A percentile compares a stretch with the other conserved stretches of the same genome.
These are phyloP conservation scores for Geosmithia morbida DNA, from an alignment of 2,329 filamentous ascomycete species.

Conservation along the genomic window DNA sequence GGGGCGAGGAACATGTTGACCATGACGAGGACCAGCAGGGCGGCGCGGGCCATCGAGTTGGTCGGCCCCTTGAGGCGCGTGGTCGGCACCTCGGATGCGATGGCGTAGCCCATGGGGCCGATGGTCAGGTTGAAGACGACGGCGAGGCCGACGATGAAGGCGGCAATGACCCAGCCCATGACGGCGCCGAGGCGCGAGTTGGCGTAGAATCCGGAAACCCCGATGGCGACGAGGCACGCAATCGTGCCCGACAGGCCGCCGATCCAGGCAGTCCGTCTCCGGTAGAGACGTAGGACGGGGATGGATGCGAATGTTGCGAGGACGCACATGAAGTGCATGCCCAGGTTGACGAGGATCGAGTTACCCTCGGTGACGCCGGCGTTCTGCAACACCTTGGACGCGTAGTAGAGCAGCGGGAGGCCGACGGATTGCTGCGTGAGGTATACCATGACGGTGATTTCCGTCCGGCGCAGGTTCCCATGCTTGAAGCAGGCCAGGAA, in stretches of 20 bases:
- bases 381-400: constrained; percentile 34
- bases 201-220: constrained; percentile 9
- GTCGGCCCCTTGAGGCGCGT: constrained; percentile 9
- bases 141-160: constrained; percentile 21
- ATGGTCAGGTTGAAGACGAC: constrained; percentile 27
- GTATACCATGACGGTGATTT: constrained; percentile 31
- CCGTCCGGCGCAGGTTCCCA: constrained; percentile 17
- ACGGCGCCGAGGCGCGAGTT: constrained; percentile 6
- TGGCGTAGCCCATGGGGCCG: constrained; percentile 20
- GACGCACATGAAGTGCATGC: constrained; percentile 22
- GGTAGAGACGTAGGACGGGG: constrained; percentile 21
- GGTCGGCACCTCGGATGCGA: constrained; percentile 23
- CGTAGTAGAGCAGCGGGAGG: constrained; percentile 36
- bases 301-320: constrained; percentile 27
- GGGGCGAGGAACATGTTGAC: constrained; percentile 8
- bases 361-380: constrained; percentile 25
- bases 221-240: constrained; percentile 19
- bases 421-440: constrained; percentile 38
- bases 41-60: constrained; percentile 6
- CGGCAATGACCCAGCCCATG: constrained; percentile 17
- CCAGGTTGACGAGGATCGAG: constrained; percentile 31
- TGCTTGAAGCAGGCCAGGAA: constrained; percentile 19
- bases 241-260: constrained; percentile 19
- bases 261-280: constrained; percentile 27
- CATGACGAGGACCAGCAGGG: constrained; percentile 6